Percentiles rank a stretch among this genome's conserved stretches.
Evolutionary conservation across 768 basidiomycete genomes (phyloP).

Genomic region (Leucocoprinus sp.): DNA sequence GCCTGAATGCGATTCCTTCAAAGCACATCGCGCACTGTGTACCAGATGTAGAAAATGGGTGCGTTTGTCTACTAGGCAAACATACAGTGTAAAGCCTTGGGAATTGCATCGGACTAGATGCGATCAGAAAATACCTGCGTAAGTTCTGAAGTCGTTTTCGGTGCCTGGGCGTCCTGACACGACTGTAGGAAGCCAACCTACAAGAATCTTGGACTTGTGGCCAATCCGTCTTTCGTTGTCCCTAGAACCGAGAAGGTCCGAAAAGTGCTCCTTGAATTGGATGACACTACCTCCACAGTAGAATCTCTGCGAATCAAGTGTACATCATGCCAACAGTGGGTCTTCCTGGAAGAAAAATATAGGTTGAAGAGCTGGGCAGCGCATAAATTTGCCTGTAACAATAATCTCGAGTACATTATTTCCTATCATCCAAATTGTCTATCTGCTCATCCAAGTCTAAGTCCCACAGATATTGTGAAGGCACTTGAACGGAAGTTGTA

Average conservation of each 20-base stretch:
- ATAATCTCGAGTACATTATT: constrained; percentile 26
- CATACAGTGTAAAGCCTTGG: constrained; percentile 57
- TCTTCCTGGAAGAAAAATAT: constrained; percentile 44
- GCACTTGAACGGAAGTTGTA: constrained; percentile 53
- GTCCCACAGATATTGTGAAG: constrained; percentile 52
- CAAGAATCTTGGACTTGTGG: constrained; percentile 16
- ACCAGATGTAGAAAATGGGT: constrained; percentile 49
- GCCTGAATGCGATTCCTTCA: constrained; percentile 46
- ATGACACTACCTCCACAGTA: constrained; percentile 42
- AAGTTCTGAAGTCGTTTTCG: not conserved
- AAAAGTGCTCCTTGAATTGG: constrained; percentile 37
- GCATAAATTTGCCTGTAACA: constrained; percentile 43
- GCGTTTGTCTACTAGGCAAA: constrained; percentile 43
- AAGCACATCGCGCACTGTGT: constrained; percentile 52
- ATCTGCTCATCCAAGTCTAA: constrained; percentile 15
- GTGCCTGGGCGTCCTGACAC: constrained; percentile 17
- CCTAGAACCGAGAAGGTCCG: constrained; percentile 36
- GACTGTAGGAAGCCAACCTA: constrained; percentile 9
- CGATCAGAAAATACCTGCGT: constrained; percentile 30
- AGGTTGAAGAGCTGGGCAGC: constrained; percentile 41
- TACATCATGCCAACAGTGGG: constrained; percentile 55
- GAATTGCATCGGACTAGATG: constrained; percentile 49
- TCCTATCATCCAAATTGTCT: constrained; percentile 6
- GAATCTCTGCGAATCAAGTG: constrained; percentile 48
- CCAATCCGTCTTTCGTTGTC: constrained; percentile 19